Base-by-base conservation (phyloP, 345 rosid species). In the Moringa oleifera region DNA sequence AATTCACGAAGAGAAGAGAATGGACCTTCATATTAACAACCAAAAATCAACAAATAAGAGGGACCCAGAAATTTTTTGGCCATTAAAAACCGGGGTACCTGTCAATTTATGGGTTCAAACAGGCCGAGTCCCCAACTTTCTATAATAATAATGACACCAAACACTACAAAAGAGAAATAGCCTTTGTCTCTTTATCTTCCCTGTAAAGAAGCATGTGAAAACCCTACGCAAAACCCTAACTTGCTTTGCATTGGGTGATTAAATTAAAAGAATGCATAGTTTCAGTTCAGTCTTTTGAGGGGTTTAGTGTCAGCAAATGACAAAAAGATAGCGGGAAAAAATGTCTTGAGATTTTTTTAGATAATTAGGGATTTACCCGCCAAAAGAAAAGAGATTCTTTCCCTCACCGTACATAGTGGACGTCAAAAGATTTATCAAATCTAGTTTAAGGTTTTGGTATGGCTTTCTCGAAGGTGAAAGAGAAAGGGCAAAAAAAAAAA, bases 301-400 rank as follows among this genome's bases (percentile, higher is more conserved):
- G 51, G 18, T 15, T 24, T 21, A 55, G 58, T 70, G 66, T 69
- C 37, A 56, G 72, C 31, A 41, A 55, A 57, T 28, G 75, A 58
- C 64, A 33, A 55, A 67, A 71, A 52, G 51, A 37, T 47, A 58
- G 80, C 70, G 81, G 78, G 87, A 80, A n/a, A n/a, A 75, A 79
- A 57, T 59, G 63, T 31, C n/a, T n/a, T n/a, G 51, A 37, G 6
- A 51, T 9, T 20, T 13, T 55, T 71, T 20, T 16, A 18, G 50
- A 50, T 58, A 67, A 66, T 67, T 41, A 75, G 75, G 71, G 73
- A 23, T 55, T 79, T 77, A 76, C 83, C 83, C 93, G 93, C 93
- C 89, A 80, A 74, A 74, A 74, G 52, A 23, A 53, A 51, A 58
- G 25, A 45, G 69, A 64, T 20, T 22, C 25, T 68, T 12, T 20